These are phyloP conservation scores for Rhizopus arrhizus DNA, from an alignment of 371 early-diverging fungal species.

Conservation along the genomic window DNA sequence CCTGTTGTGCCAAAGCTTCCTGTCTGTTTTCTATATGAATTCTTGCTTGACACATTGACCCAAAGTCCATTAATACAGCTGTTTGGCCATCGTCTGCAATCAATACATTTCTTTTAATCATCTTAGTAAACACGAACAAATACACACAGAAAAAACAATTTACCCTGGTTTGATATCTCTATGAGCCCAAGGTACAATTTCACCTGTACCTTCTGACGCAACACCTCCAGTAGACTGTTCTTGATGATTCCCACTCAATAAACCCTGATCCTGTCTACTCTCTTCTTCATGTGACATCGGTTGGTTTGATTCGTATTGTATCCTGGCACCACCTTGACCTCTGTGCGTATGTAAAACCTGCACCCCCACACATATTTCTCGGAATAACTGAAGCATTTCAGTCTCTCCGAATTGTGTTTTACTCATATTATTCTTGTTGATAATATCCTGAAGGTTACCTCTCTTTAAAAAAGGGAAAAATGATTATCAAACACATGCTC, in stretches of 20 bases:
- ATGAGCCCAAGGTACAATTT: constrained; percentile 67
- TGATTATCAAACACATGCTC: not conserved
- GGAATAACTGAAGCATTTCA: constrained; percentile 61
- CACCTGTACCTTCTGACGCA: constrained; percentile 4
- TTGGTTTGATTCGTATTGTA: constrained; percentile 23
- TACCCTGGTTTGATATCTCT: constrained; percentile 84
- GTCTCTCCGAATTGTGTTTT: constrained; percentile 60
- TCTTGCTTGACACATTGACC: constrained; percentile 66
- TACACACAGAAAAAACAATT: constrained; percentile 8
- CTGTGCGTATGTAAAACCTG: constrained; percentile 58
- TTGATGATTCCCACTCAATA: constrained; percentile 13
- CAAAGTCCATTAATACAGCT: constrained; percentile 81
- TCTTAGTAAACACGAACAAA: not conserved
- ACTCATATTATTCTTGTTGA: constrained; percentile 39
- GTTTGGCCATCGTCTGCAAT: constrained; percentile 67
- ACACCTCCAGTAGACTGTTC: constrained; percentile 20
- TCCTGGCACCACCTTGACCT: constrained; percentile 38
- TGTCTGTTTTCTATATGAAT: constrained; percentile 60
- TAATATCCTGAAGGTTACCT: constrained; percentile 69
- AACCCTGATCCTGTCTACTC: constrained; percentile 8
- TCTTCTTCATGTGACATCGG: constrained; percentile 12
- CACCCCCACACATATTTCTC: constrained; percentile 65
- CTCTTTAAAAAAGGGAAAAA: constrained; percentile 25
- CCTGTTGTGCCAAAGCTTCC: constrained; percentile 67
- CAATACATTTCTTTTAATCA: constrained; percentile 50